A percentile compares a stretch with the other conserved stretches of the same genome.
These are phyloP conservation scores for Stagonosporopsis rhizophila DNA, from an alignment of 2,329 filamentous ascomycete species.

Conservation along the genomic window DNA sequence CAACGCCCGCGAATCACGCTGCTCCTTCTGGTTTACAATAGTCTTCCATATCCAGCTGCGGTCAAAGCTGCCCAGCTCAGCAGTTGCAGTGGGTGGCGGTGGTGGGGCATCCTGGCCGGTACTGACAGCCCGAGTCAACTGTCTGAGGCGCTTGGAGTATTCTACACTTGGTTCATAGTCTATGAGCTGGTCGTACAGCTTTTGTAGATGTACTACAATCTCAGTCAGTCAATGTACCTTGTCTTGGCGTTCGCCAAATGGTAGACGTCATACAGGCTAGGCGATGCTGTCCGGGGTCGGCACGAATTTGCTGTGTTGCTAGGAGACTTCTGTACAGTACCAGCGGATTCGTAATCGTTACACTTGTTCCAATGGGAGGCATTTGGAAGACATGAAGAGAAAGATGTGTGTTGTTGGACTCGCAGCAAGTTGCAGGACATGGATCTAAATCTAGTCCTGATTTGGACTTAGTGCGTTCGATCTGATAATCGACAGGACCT, in stretches of 20 bases:
- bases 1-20: slow-evolving; percentile 64
- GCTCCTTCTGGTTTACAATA: slow-evolving; percentile 62
- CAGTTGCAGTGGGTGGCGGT: slow-evolving; percentile 43
- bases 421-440: slow-evolving; percentile 22
- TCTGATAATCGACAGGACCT: slow-evolving; percentile 19
- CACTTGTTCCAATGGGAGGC: slow-evolving; percentile 47
- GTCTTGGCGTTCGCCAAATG: slow-evolving; percentile 32
- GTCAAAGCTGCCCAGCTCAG: slow-evolving; percentile 32
- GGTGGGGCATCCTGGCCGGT: slow-evolving; percentile 28
- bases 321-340: slow-evolving; percentile 77
- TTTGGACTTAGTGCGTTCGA: slow-evolving; percentile 31
- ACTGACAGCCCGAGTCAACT: slow-evolving; percentile 59
- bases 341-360: slow-evolving; percentile 70
- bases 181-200: slow-evolving; percentile 76
- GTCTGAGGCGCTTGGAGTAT: slow-evolving; percentile 70
- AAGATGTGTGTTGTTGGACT: slow-evolving; percentile 17
- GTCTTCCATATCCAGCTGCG: slow-evolving; percentile 61
- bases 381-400: slow-evolving; percentile 27
- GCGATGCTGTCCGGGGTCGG: slow-evolving; percentile 75
- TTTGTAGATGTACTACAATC: slow-evolving; percentile 72
- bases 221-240: slow-evolving; percentile 21
- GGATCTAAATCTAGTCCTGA: slow-evolving; percentile 25
- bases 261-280: slow-evolving; percentile 55
- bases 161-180: slow-evolving; percentile 78
- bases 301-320: slow-evolving; percentile 69